phyloP scores from a whole-genome alignment of 2,329 filamentous ascomycete genomes.

The Scortechinia acanthostroma region DNA sequence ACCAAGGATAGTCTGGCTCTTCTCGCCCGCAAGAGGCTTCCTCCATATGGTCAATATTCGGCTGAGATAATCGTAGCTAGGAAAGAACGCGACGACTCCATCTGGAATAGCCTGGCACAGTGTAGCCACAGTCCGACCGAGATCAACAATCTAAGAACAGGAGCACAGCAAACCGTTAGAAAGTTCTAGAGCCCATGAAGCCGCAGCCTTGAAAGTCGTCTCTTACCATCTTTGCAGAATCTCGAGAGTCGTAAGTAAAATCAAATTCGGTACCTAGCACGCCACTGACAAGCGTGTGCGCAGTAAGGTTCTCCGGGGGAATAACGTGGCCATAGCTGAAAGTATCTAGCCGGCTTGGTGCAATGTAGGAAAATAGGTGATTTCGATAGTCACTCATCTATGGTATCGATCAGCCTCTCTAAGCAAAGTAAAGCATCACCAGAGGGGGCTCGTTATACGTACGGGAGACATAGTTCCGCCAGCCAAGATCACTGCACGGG shows the following conservation, averaged over 20 bases:
- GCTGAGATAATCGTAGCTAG: slow-evolving; percentile 62
- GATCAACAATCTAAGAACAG: slow-evolving; percentile 35
- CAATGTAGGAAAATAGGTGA: slow-evolving; percentile 61
- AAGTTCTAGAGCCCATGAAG: background rate
- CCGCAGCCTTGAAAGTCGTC: too few species aligned
- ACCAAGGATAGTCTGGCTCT: slow-evolving; percentile 7
- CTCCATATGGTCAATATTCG: slow-evolving; percentile 41
- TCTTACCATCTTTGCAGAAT: slow-evolving; percentile 23
- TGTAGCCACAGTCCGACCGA: slow-evolving; percentile 46
- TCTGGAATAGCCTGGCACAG: slow-evolving; percentile 51
- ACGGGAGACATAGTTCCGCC: slow-evolving; percentile 69
- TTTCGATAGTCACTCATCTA: slow-evolving; percentile 59
- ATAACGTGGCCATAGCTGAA: slow-evolving; percentile 70
- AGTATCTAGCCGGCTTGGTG: slow-evolving; percentile 41
- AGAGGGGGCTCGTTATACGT: background rate
- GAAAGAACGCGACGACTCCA: slow-evolving; percentile 67
- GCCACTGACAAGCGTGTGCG: slow-evolving; percentile 41
- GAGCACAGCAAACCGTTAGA: background rate
- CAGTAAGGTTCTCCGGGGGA: slow-evolving; percentile 52
- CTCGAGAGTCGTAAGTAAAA: slow-evolving; percentile 59
- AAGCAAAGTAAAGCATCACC: background rate
- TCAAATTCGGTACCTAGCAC: slow-evolving; percentile 44
- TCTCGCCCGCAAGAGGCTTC: slow-evolving; percentile 10
- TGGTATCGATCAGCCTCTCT: background rate
- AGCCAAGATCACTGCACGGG: slow-evolving; percentile 61